These are phyloP conservation scores for Solanum ahanhuiri DNA, from an alignment of 257 asterid genomes.

Conservation along the genomic window DNA sequence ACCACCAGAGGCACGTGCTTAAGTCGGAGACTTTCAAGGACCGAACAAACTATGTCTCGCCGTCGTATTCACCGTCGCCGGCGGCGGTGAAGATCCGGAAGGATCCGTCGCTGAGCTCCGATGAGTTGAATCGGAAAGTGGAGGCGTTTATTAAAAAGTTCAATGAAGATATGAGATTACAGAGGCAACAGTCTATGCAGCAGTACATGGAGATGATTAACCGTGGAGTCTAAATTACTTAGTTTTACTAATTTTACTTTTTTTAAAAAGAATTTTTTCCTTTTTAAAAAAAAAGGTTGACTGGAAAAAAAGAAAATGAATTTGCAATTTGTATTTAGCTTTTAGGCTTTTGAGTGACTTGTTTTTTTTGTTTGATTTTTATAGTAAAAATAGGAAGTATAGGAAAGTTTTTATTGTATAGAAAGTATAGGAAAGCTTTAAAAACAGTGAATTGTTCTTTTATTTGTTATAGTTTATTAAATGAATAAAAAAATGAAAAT, in stretches of 20 bases:
- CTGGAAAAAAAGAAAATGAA: background rate
- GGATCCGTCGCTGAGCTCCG: constrained; percentile 22
- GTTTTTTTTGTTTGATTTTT: background rate
- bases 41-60: constrained; percentile 12
- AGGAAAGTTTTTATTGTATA: background rate
- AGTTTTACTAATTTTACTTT: background rate
- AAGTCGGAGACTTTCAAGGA: constrained; percentile 53
- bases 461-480: background rate
- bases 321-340: background rate
- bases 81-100: background rate
- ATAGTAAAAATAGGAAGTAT: background rate
- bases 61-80: constrained; percentile 8
- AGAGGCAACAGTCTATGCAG: constrained; percentile 24
- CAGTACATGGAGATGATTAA: constrained; percentile 26
- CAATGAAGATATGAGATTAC: constrained; percentile 34
- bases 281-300: background rate
- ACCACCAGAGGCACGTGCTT: constrained; percentile 1
- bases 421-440: background rate
- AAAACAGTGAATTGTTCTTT: background rate
- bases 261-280: background rate
- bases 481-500: background rate
- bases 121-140: constrained; percentile 24
- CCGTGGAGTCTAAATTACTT: constrained; percentile 10
- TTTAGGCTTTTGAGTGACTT: background rate
- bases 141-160: constrained; percentile 31